Conservation (phyloP, 306 rosid species). For the Fragaria nilgerrensis region DNA sequence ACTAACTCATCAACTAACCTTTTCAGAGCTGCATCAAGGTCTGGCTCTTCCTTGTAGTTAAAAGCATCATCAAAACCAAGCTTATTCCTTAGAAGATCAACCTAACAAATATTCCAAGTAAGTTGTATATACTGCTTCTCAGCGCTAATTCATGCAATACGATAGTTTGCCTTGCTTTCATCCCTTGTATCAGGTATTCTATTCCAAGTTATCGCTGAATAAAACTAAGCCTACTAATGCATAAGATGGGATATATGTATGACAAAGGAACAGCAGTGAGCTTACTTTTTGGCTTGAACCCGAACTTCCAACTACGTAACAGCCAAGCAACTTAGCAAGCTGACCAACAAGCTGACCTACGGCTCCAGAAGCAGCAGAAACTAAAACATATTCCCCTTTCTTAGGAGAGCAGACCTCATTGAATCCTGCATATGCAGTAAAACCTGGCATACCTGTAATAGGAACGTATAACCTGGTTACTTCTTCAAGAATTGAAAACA, state of each 20-base stretch:
- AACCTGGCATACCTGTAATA: slow-evolving; percentile 45
- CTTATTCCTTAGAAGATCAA: slow-evolving; percentile 48
- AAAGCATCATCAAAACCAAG: slow-evolving; percentile 59
- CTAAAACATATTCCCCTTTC: slow-evolving; percentile 41
- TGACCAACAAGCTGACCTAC: slow-evolving; percentile 56
- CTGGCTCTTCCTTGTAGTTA: slow-evolving; percentile 62
- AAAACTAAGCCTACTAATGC: neutral
- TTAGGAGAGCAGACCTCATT: slow-evolving; percentile 48
- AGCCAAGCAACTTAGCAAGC: slow-evolving; percentile 50
- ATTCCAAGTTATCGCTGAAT: neutral
- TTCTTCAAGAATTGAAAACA: slow-evolving; percentile 1
- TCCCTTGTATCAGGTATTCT: neutral
- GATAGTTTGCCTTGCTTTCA: neutral
- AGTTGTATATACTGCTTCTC: neutral
- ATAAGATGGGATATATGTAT: neutral
- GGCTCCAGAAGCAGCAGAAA: slow-evolving; percentile 56
- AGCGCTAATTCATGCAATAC: neutral
- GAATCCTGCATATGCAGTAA: slow-evolving; percentile 47
- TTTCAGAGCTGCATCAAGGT: slow-evolving; percentile 54
- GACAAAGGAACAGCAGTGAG: neutral
- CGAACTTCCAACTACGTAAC: slow-evolving; percentile 48
- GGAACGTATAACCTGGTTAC: neutral
- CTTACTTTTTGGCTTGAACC: slow-evolving; percentile 44
- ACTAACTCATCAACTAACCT: slow-evolving; percentile 32
- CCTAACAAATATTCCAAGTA: slow-evolving; percentile 22